These are phyloP conservation scores for Cochlearia excelsa DNA, from an alignment of 345 rosid genomes.

Conservation along the genomic window DNA sequence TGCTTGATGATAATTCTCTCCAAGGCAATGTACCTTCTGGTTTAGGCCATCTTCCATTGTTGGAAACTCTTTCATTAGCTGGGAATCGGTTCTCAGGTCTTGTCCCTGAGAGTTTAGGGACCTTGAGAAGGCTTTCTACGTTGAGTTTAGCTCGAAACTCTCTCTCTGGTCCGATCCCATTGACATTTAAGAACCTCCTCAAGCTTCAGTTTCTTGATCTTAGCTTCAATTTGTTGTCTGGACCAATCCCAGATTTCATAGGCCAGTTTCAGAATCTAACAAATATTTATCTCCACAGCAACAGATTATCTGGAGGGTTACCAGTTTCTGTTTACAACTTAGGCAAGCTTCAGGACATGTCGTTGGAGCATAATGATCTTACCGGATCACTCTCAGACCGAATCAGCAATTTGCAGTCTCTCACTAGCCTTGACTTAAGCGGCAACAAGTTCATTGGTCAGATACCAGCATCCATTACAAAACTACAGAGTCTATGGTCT, in stretches of 20 bases:
- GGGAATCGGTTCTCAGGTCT: constrained; percentile 67
- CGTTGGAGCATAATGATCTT: constrained; percentile 62
- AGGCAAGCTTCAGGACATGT: constrained; percentile 51
- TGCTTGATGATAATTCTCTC: constrained; percentile 73
- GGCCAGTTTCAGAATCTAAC: constrained; percentile 53
- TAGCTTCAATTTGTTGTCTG: constrained; percentile 71
- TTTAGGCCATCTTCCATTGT: constrained; percentile 51
- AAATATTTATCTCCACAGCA: constrained; percentile 59
- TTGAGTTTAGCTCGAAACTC: constrained; percentile 57
- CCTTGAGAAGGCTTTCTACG: constrained; percentile 42
- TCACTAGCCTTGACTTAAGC: constrained; percentile 60
- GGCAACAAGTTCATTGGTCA: constrained; percentile 62
- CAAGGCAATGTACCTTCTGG: constrained; percentile 61
- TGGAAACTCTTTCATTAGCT: constrained; percentile 52
- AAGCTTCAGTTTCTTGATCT: constrained; percentile 68
- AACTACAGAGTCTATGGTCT: constrained; percentile 72
- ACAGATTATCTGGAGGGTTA: constrained; percentile 56
- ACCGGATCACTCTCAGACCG: constrained; percentile 63
- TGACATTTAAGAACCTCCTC: constrained; percentile 44
- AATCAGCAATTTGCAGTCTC: constrained; percentile 62
- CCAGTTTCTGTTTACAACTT: constrained; percentile 61
- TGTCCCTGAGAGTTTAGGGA: constrained; percentile 67
- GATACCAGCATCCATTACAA: constrained; percentile 63
- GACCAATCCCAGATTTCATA: constrained; percentile 54
- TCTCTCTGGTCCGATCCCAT: constrained; percentile 68